Evolutionary conservation across 1,284 basidiomycete species (phyloP).

Genomic region (Ceratobasidium sp.): DNA sequence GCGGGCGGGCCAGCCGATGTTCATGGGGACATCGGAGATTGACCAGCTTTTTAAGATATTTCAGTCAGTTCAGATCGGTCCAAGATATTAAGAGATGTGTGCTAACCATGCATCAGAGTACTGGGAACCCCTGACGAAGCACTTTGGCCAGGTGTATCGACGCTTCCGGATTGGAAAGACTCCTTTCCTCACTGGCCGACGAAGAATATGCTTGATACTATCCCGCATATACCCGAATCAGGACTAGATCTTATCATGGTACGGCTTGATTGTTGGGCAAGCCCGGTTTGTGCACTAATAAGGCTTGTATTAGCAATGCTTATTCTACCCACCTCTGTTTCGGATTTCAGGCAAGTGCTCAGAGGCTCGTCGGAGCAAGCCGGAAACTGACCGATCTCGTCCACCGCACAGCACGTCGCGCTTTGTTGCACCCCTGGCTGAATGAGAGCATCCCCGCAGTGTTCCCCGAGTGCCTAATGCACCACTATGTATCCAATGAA

Average conservation of each 20-base stretch:
- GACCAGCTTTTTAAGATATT: slow-evolving; percentile 5
- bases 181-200: neutral
- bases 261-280: neutral
- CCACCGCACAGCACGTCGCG: slow-evolving; percentile 1
- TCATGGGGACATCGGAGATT: neutral
- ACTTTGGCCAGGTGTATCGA: slow-evolving; percentile 5
- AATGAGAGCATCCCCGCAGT: slow-evolving; percentile 6
- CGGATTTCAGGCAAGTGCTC: slow-evolving; percentile 22
- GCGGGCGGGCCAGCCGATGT: slow-evolving; percentile 7
- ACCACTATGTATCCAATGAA: neutral
- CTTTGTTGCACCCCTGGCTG: slow-evolving; percentile 25
- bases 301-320: slow-evolving; percentile 1
- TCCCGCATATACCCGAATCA: neutral
- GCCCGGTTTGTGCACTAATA: neutral
- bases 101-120: neutral
- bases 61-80: neutral
- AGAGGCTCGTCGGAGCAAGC: neutral
- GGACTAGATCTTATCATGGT: neutral
- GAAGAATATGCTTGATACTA: neutral
- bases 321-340: slow-evolving; percentile 2
- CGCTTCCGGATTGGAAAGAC: neutral
- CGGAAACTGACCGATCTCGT: slow-evolving; percentile 17
- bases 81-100: neutral
- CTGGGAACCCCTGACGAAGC: slow-evolving; percentile 4
- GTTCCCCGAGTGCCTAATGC: slow-evolving; percentile 16